A percentile compares a stretch with the other conserved stretches of the same genome.
Conservation (phyloP, 139 green algal species). For the Chlorella sp. region DNA sequence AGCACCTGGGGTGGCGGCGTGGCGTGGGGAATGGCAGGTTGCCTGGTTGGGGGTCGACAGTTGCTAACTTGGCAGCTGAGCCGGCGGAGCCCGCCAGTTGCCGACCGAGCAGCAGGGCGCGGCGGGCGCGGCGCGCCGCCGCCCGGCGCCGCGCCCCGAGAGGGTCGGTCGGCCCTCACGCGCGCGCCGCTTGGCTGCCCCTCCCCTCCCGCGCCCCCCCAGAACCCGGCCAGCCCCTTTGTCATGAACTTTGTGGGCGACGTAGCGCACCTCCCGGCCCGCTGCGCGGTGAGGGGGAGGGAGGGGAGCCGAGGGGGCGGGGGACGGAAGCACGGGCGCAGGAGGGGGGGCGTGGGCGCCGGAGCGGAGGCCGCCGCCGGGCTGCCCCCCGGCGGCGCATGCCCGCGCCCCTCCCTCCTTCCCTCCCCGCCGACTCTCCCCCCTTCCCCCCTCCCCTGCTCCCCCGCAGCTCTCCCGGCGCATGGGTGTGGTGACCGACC, state of each 20-base stretch:
- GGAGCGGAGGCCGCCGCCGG: neutral
- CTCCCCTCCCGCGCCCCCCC: neutral
- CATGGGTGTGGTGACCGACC: constrained; percentile 55
- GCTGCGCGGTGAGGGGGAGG: constrained; percentile 43
- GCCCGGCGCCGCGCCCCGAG: too few species aligned
- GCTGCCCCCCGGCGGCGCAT: neutral
- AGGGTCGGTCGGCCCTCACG: too few species aligned
- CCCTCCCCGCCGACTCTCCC: neutral
- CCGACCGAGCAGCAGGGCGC: too few species aligned
- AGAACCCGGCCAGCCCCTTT: constrained; percentile 62
- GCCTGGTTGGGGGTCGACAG: too few species aligned
- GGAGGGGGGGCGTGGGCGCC: neutral
- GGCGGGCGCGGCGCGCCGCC: too few species aligned
- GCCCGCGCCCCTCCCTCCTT: neutral
- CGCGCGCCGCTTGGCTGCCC: too few species aligned
- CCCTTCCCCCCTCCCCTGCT: neutral
- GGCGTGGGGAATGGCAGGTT: too few species aligned
- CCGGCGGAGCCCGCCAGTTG: too few species aligned
- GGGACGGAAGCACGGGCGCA: neutral
- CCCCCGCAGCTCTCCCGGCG: constrained; percentile 46
- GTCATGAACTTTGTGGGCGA: constrained; percentile 86
- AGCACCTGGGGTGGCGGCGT: too few species aligned
- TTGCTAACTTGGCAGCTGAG: too few species aligned
- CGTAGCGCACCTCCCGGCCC: constrained; percentile 61
- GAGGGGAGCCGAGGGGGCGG: constrained; percentile 3